Evolutionary conservation across 139 green algal genomes (phyloP).

Genomic region (Picochlorum sp.): DNA sequence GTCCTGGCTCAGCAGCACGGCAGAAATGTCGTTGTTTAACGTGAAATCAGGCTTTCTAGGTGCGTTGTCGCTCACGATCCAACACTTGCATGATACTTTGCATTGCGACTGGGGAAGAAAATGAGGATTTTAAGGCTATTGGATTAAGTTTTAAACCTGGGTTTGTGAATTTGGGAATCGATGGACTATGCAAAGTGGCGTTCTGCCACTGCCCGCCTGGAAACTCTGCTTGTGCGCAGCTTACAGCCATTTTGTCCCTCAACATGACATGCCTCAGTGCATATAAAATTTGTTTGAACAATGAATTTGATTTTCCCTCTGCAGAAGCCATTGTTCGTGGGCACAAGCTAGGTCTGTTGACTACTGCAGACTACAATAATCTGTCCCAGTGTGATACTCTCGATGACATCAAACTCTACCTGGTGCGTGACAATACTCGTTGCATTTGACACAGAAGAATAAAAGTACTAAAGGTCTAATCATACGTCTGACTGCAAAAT

Average conservation of each 20-base stretch:
- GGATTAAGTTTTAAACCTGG: no score
- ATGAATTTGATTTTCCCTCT: no score
- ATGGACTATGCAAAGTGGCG: no score
- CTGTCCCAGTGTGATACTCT: conserved; percentile 92
- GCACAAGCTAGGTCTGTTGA: conserved; percentile 77
- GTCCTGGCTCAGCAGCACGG: conserved; percentile 2
- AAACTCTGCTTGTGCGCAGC: neutral
- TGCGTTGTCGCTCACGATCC: conserved; percentile 27
- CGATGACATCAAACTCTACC: conserved; percentile 97
- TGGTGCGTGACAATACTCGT: no score
- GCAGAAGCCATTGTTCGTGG: conserved; percentile 92
- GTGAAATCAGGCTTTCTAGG: conserved; percentile 94
- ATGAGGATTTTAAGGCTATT: no score
- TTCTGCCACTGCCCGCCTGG: neutral
- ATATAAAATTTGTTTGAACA: neutral
- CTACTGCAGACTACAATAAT: conserved; percentile 93
- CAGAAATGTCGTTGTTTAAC: conserved; percentile 68
- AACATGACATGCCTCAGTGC: neutral
- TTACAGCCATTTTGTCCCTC: neutral
- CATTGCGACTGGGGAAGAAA: no score
- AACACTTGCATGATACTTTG: no score
- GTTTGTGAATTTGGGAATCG: no score
- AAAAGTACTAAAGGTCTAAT: no score
- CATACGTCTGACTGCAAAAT: no score
- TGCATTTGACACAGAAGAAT: neutral